Percentiles rank a stretch among this genome's conserved stretches.
These are phyloP conservation scores for Stentor coeruleus DNA, from an alignment of 73 alveolate species.

Conservation along the genomic window DNA sequence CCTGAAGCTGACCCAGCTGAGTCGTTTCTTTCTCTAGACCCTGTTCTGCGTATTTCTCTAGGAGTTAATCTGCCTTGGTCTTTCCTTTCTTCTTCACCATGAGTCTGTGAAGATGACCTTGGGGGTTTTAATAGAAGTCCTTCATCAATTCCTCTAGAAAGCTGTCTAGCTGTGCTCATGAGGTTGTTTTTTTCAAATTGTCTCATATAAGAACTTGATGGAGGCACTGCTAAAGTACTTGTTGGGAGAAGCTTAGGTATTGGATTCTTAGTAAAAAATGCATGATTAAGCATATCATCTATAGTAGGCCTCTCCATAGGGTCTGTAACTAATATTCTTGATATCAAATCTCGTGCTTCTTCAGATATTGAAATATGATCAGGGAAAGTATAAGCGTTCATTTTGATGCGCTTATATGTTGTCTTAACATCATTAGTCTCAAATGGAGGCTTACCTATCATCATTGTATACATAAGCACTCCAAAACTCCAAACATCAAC, in stretches of 20 bases:
- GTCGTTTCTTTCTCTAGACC: too few species aligned
- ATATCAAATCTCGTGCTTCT: conserved; percentile 78
- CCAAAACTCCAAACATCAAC: conserved; percentile 87
- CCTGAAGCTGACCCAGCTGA: too few species aligned
- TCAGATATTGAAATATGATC: conserved; percentile 84
- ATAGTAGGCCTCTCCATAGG: conserved; percentile 53
- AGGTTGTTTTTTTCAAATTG: conserved; percentile 68
- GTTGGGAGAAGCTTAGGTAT: conserved; percentile 94
- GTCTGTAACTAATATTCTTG: conserved; percentile 68
- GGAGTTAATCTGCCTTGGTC: too few species aligned
- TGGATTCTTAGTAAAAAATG: conserved; percentile 51
- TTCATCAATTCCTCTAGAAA: too few species aligned
- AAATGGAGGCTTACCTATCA: conserved; percentile 76
- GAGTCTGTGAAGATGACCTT: too few species aligned
- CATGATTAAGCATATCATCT: conserved; percentile 42
- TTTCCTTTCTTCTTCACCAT: too few species aligned
- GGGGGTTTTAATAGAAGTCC: too few species aligned
- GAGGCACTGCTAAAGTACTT: conserved; percentile 90
- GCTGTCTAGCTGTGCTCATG: too few species aligned
- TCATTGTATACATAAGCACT: conserved; percentile 63
- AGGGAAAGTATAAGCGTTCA: conserved; percentile 82
- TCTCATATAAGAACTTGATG: conserved; percentile 79
- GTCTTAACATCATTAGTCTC: conserved; percentile 89
- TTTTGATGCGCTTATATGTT: conserved; percentile 86
- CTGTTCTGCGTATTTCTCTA: too few species aligned